Evolutionary conservation across 139 green algal species (phyloP), one percentile per base, ranked within the genome.

Genomic region (Chlamydomonas schloesseri): DNA sequence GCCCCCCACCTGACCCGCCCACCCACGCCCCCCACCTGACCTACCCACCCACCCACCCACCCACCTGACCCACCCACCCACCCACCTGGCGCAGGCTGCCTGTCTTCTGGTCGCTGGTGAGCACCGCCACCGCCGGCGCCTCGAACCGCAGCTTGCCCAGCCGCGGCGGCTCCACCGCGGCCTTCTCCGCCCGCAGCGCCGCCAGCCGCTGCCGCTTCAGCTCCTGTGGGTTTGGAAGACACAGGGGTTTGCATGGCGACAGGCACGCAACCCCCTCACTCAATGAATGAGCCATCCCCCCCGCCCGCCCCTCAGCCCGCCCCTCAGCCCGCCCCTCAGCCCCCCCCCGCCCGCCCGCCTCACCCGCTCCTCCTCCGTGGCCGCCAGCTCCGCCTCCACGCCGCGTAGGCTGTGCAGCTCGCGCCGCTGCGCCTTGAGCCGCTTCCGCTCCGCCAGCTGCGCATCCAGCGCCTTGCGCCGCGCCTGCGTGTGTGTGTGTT

Each of bases 91-190:
- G 85, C 80, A 98, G 88, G 80, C 92, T 95, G 87, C 93, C 93
- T 0, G 57, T 87, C 34, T 96, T 46, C 83, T 98, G 94, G 31
- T 97, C 94, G 31, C 50, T 93, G 18, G 93, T 92, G 76, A 98
- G 81, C 26, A 87, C 81, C 88, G 97, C 93, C 71, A 97, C 79
- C 6, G 92, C 62, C 58, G 89, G 87, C 20, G 91, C 60, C 75
- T 95, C 84, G 78, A 94, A 98, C n/a, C 81, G 88, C 26, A 92
- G 87, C 82, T 93, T 94, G 69, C 93, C 94, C 58, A 98, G 90
- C 26, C 89, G 86, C 31, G 93, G 92, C 3, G 95, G 95, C 83
- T 85, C 50, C 21, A 47, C 58, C 0, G 90, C 90, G 15, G 88
- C 87, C 29, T 90, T 90, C 90, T 97, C 95, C 64, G 73, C 82